Evolutionary conservation across 306 rosid species (phyloP).

Genomic region (Canavalia gladiata): DNA sequence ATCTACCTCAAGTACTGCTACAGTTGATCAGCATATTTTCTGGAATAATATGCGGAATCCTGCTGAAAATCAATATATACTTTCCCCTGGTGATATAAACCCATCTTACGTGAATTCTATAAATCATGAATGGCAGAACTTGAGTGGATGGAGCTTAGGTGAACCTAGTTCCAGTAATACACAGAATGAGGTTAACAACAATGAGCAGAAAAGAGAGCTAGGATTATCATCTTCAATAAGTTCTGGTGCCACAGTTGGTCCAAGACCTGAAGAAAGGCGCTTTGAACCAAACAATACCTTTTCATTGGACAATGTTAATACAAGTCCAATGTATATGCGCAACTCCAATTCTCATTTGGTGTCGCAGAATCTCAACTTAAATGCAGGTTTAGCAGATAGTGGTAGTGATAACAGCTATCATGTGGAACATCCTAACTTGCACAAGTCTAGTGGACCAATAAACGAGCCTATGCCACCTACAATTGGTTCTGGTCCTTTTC

Average conservation of each 20-base stretch:
- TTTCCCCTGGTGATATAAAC: slow-evolving; percentile 68
- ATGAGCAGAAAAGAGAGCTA: slow-evolving; percentile 75
- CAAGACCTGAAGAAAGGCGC: slow-evolving; percentile 64
- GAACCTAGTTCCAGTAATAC: slow-evolving; percentile 84
- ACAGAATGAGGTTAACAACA: slow-evolving; percentile 57
- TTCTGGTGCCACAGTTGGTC: slow-evolving; percentile 61
- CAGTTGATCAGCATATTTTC: slow-evolving; percentile 71
- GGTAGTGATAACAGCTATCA: slow-evolving; percentile 54
- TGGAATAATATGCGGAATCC: slow-evolving; percentile 77
- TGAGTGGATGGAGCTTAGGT: slow-evolving; percentile 85
- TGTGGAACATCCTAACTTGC: slow-evolving; percentile 59
- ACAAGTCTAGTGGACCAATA: slow-evolving; percentile 69
- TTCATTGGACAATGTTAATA: slow-evolving; percentile 62
- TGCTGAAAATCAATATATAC: slow-evolving; percentile 66
- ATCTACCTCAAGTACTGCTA: slow-evolving; percentile 63
- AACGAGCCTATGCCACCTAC: slow-evolving; percentile 61
- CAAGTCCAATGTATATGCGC: slow-evolving; percentile 60
- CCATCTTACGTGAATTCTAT: slow-evolving; percentile 62
- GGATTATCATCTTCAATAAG: slow-evolving; percentile 74
- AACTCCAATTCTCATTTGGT: slow-evolving; percentile 63
- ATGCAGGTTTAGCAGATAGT: slow-evolving; percentile 65
- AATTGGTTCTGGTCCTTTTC: slow-evolving; percentile 62
- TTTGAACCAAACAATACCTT: slow-evolving; percentile 63
- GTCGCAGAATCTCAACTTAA: slow-evolving; percentile 71
- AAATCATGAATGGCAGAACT: slow-evolving; percentile 68